Percentiles rank a stretch among this genome's conserved stretches.
phyloP scores from a whole-genome alignment of 1,139 yeast genomes.

The Hansenula lynferdii region DNA sequence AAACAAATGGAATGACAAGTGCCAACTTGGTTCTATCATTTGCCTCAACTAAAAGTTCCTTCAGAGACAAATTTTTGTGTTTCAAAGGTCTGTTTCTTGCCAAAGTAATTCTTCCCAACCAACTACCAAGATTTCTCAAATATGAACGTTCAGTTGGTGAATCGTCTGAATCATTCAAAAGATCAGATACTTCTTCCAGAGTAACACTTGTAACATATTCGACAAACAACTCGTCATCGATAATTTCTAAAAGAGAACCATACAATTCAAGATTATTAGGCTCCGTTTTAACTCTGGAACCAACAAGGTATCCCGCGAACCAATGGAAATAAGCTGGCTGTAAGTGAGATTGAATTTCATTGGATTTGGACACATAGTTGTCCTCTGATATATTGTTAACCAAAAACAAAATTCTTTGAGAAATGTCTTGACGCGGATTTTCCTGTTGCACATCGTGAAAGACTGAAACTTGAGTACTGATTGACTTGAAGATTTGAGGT shows the following conservation, averaged over 20 bases:
- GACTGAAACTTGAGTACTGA: conserved; percentile 9
- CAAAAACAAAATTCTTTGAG: conserved; percentile 74
- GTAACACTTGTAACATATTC: conserved; percentile 63
- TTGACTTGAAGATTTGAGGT: conserved; percentile 8
- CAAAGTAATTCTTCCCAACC: conserved; percentile 84
- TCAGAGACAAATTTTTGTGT: conserved; percentile 72
- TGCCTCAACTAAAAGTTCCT: conserved; percentile 75
- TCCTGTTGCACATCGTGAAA: conserved; percentile 45
- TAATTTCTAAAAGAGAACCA: conserved; percentile 52
- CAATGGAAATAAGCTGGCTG: conserved; percentile 60
- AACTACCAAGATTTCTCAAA: conserved; percentile 82
- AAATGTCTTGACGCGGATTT: conserved; percentile 60
- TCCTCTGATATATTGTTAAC: conserved; percentile 82
- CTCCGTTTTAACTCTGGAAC: conserved; percentile 85
- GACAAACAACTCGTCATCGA: conserved; percentile 53
- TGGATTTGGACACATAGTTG: conserved; percentile 57
- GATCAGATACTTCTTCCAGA: conserved; percentile 41
- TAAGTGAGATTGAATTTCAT: conserved; percentile 56
- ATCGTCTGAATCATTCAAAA: conserved; percentile 57
- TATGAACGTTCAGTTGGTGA: conserved; percentile 66
- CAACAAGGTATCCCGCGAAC: conserved; percentile 84
- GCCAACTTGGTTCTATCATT: conserved; percentile 62
- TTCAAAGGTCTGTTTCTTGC: conserved; percentile 75
- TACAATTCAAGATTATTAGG: conserved; percentile 90
- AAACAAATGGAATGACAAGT: conserved; percentile 81